Evolutionary conservation across 371 early-diverging fungal genomes (phyloP).

Genomic region (Phascolomyces articulosus): DNA sequence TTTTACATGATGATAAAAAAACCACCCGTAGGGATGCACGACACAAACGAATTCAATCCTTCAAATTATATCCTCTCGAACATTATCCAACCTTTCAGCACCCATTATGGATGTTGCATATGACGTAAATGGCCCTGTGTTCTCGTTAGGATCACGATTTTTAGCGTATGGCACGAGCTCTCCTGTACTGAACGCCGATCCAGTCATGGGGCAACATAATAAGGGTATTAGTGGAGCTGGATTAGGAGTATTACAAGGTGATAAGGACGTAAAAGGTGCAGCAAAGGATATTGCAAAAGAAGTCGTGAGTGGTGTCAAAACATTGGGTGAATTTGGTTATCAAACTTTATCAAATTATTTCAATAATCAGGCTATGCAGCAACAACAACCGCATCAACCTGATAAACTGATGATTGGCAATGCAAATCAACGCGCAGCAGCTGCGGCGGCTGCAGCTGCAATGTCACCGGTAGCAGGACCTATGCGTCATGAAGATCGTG

Average conservation of each 20-base stretch:
- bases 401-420: background rate
- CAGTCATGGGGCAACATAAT: constrained; percentile 28
- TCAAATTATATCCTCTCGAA: constrained; percentile 39
- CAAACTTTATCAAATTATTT: constrained; percentile 55
- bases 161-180: constrained; percentile 66
- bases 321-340: constrained; percentile 59
- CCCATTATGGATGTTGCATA: constrained; percentile 55
- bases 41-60: constrained; percentile 39
- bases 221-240: constrained; percentile 34
- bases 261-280: constrained; percentile 60
- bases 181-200: constrained; percentile 41
- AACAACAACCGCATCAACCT: constrained; percentile 2
- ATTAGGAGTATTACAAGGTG: constrained; percentile 36
- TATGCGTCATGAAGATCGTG: constrained; percentile 2
- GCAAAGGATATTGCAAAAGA: constrained; percentile 75
- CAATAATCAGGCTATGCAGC: constrained; percentile 18
- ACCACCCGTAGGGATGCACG: constrained; percentile 41
- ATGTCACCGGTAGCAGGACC: background rate
- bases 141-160: constrained; percentile 64
- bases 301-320: constrained; percentile 72
- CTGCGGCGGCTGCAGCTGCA: background rate
- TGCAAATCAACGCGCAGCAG: background rate
- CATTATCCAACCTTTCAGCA: constrained; percentile 24
- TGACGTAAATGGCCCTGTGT: constrained; percentile 45
- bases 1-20: too few relatives aligned